Base-by-base conservation (phyloP, 148 eudicot genomes). In the Silene uniflora region DNA sequence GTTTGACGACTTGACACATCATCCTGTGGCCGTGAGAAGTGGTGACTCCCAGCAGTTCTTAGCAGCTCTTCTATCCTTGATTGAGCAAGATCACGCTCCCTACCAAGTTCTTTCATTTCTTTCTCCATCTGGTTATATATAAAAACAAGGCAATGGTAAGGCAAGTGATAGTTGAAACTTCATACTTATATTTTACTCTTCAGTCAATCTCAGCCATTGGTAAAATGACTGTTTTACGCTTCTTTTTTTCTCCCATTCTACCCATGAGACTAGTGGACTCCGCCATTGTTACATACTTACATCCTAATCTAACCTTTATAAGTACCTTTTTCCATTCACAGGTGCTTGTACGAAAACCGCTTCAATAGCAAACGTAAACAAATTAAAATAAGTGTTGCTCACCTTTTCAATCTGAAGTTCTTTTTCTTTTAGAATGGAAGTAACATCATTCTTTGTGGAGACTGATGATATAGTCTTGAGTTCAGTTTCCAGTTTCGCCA, bases 331-430 rank as follows among this genome's bases (percentile, higher is more conserved):
- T 3, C 39, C 39, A 27, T 27, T 27, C 29, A 35, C 39, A 35
- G 39, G 39, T 35, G 39, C 6, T 35, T 35, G 39, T 35, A 1
- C 6, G 39, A 35, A 35, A 35, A 35, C 39, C 39, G 39, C 39
- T 35, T 35, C 39, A 35, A 5, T 35, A 35, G 39, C 39, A 35
- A 35, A 35, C 39, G 6, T 3, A 35, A 35, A 35, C 39, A 35
- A 35, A 35, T 35, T 35, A 4, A 27, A 58, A 17, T 56, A 17
- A 27, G 17, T 18, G 25, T 9, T 24, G 25, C 21, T 76, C 39
- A 92, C 99, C 99, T 91, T 91, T 85, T 89, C 90, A 69, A 96
- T 92, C 77, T 88, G 90, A 73, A 80, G 84, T 72, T 96, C 98
- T 76, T 88, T 96, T 61, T 96, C 90, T 76, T 76, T 91, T 12